A percentile compares a stretch with the other conserved stretches of the same genome.
phyloP scores from a whole-genome alignment of 2,329 filamentous ascomycete species.

The Acrodontium crateriforme region DNA sequence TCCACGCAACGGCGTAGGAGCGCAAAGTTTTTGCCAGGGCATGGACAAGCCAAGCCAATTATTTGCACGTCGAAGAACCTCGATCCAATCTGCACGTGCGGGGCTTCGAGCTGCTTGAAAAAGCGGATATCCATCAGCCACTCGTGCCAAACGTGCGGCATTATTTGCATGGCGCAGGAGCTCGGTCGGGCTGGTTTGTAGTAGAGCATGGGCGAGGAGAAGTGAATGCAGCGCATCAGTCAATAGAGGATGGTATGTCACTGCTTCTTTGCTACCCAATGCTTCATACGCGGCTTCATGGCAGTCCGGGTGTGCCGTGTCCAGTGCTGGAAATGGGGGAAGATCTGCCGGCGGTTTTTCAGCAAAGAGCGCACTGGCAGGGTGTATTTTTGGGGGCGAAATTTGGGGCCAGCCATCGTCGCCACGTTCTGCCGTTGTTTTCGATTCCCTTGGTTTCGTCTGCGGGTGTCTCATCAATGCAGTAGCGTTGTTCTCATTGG shows the following conservation, averaged over 20 bases:
- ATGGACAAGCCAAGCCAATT: slow-evolving; percentile 55
- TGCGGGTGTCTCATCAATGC: slow-evolving; percentile 32
- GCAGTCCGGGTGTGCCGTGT: slow-evolving; percentile 14
- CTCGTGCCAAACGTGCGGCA: slow-evolving; percentile 58
- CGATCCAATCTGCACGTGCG: slow-evolving; percentile 66
- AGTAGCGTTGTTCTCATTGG: slow-evolving; percentile 16
- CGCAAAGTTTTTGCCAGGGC: slow-evolving; percentile 59
- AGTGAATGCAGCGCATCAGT: slow-evolving; percentile 66
- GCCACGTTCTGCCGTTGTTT: slow-evolving; percentile 11
- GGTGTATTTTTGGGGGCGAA: slow-evolving; percentile 37
- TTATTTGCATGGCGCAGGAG: slow-evolving; percentile 69
- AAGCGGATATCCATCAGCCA: slow-evolving; percentile 67
- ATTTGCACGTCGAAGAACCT: slow-evolving; percentile 51
- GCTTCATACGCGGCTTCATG: too few relatives aligned
- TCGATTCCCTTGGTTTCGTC: slow-evolving; percentile 7
- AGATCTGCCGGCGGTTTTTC: slow-evolving; percentile 52
- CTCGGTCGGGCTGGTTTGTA: slow-evolving; percentile 67
- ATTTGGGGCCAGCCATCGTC: slow-evolving; percentile 32
- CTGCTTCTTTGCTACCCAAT: slow-evolving; percentile 42
- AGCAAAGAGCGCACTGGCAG: slow-evolving; percentile 55
- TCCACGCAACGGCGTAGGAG: slow-evolving; percentile 29
- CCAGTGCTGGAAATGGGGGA: slow-evolving; percentile 48
- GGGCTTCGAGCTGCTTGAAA: slow-evolving; percentile 61
- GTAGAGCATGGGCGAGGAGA: slow-evolving; percentile 62
- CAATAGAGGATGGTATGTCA: slow-evolving; percentile 71